Evolutionary conservation across 2,329 filamentous ascomycete genomes (phyloP), one percentile per base, ranked within the genome.

Genomic region (Aspergillus luchuensis): DNA sequence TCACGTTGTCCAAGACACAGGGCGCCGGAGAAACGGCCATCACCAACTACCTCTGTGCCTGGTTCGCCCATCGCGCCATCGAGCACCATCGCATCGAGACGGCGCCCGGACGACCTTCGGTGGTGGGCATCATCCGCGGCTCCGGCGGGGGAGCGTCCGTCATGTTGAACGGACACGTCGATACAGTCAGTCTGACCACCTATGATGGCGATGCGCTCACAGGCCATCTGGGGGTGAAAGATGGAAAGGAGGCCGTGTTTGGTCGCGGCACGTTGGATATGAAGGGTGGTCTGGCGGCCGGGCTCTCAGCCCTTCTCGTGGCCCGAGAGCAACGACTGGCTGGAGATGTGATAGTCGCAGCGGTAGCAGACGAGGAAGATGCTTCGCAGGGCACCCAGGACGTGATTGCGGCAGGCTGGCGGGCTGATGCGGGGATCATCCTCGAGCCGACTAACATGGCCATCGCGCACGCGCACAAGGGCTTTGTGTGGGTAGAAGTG

Each of bases 291-390:
- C 54, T 85, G 1, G 82, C 83, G 4, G 80, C 81, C 2, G 75
- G 72, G 4, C 74, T 85, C 64, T 69, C 78, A 0, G 73, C 80
- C 0, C 63, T 83, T 2, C 71, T 78, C 8, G 71, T 73, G 3
- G 72, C 74, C 68, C 11, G 69, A 64, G 17, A 63, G 66, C 1
- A 58, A 61, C 3, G 39, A 48, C 19, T 74, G 81, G 8, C 67
- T 0, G 84, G 84, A 3, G 80, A 85, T 51, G 76, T 85, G 8
- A 80, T 86, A 8, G 72, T 86, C 5, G 76, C 83, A 0, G 83
- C 79, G 1, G 84, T 86, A 3, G 80, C 83, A 0, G 84, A 86
- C 47, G 83, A 86, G 57, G 84, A 86, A 63, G 77, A 76, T 45
- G 68, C 72, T 4, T 84, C 81, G 28, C 80, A 81, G 10, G 84